Evolutionary conservation across 495 filamentous ascomycete species (phyloP).

Genomic region (Tuber indicum): DNA sequence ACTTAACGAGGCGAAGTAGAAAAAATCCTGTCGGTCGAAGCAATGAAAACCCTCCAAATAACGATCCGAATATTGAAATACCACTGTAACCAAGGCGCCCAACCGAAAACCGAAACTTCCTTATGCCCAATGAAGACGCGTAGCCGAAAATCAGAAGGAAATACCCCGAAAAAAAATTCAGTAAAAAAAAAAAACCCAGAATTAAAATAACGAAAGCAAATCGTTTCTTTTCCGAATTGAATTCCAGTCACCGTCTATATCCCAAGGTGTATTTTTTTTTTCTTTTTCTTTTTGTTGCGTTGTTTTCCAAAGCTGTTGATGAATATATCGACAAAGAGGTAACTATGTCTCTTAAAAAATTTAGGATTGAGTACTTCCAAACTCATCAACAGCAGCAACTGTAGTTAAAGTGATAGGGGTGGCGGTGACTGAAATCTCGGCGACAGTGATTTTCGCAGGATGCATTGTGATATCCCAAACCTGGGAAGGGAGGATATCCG

Average conservation of each 20-base stretch:
- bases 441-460: constrained; percentile 36
- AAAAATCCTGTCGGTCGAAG: neutral
- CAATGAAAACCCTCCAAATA: constrained; percentile 9
- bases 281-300: neutral
- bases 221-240: neutral
- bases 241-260: constrained; percentile 3
- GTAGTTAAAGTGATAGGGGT: constrained; percentile 9
- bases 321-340: constrained; percentile 3
- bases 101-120: constrained; percentile 16
- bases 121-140: constrained; percentile 20
- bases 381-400: constrained; percentile 31
- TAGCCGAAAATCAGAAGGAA: constrained; percentile 24
- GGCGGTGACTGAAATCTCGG: constrained; percentile 37
- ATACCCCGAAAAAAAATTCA: constrained; percentile 20
- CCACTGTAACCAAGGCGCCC: constrained; percentile 19
- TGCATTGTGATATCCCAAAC: constrained; percentile 40
- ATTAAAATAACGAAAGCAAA: constrained; percentile 1
- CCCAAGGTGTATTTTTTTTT: neutral
- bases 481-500: constrained; percentile 38
- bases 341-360: neutral
- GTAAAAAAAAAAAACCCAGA: constrained; percentile 1
- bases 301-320: neutral
- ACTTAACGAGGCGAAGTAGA: neutral
- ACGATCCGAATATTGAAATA: constrained; percentile 11
- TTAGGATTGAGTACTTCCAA: neutral